These are phyloP conservation scores for Zygoascus tannicola DNA, from an alignment of 805 yeast genomes.

Conservation along the genomic window DNA sequence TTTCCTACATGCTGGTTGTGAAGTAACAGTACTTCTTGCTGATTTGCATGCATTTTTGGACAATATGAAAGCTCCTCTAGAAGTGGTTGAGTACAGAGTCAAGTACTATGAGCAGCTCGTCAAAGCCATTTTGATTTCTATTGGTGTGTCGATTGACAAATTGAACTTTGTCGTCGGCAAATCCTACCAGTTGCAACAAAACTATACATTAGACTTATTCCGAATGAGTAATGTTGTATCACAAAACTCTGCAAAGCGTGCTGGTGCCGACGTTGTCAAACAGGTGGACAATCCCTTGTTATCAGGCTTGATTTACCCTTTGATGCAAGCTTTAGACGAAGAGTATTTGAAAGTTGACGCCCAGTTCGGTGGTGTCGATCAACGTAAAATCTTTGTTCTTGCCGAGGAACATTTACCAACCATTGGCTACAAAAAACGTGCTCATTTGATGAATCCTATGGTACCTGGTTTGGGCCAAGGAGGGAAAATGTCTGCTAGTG, in stretches of 20 bases:
- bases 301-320: conserved; percentile 90
- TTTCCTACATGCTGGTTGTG: conserved; percentile 92
- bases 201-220: conserved; percentile 85
- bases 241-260: conserved; percentile 95
- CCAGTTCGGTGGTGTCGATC: conserved; percentile 99
- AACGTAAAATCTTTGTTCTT: conserved; percentile 91
- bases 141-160: conserved; percentile 87
- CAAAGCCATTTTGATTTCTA: conserved; percentile 74
- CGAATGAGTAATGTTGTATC: conserved; percentile 74
- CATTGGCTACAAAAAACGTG: conserved; percentile 92
- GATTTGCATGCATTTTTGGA: conserved; percentile 95
- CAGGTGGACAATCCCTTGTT: conserved; percentile 92
- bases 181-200: conserved; percentile 69
- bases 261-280: conserved; percentile 99
- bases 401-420: conserved; percentile 89
- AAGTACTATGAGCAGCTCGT: conserved; percentile 77
- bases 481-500: conserved; percentile 97
- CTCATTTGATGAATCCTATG: conserved; percentile 98
- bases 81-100: conserved; percentile 81
- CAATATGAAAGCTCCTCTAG: conserved; percentile 97
- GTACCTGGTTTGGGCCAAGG: conserved; percentile 97
- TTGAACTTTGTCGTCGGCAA: conserved; percentile 80
- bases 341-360: conserved; percentile 80
- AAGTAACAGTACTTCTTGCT: conserved; percentile 83
- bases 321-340: conserved; percentile 98